Conservation (phyloP, 306 rosid species). For the Carpinus fangiana region DNA sequence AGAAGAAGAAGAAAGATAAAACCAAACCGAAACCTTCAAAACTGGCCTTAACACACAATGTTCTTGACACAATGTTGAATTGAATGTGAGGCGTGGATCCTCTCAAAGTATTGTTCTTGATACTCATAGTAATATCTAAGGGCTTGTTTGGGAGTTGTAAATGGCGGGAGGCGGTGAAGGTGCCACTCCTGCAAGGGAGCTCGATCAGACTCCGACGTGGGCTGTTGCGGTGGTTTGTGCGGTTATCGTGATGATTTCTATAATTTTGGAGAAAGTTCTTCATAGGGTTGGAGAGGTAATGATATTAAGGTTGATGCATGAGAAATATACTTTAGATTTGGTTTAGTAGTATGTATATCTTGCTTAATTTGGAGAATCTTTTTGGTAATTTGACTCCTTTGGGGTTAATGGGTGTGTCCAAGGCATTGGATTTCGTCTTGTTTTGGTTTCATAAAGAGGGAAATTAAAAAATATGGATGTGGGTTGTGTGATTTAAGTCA, state of each 20-base stretch:
- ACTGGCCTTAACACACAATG: too few relatives aligned
- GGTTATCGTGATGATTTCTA: slow-evolving; percentile 65
- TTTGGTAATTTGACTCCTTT: background rate
- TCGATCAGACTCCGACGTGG: slow-evolving; percentile 93
- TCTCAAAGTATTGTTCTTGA: background rate
- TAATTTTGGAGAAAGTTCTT: slow-evolving; percentile 61
- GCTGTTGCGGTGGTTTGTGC: slow-evolving; percentile 90
- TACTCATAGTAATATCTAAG: too few relatives aligned
- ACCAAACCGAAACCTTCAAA: too few relatives aligned
- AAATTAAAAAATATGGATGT: background rate
- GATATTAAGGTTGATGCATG: background rate
- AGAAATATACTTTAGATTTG: background rate
- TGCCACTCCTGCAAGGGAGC: slow-evolving; percentile 32
- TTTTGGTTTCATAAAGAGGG: background rate
- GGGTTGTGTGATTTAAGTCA: background rate
- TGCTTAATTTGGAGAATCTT: background rate
- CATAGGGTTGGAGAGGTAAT: slow-evolving; percentile 61
- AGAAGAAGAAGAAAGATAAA: background rate
- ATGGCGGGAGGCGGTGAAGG: slow-evolving; percentile 57
- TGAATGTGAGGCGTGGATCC: too few relatives aligned
- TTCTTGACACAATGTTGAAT: background rate
- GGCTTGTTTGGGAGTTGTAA: slow-evolving; percentile 4
- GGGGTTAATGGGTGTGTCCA: background rate
- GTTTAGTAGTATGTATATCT: background rate
- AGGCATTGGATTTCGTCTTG: background rate